phyloP scores from a whole-genome alignment of 176 grass and related monocot genomes.

The Carex kokanica region DNA sequence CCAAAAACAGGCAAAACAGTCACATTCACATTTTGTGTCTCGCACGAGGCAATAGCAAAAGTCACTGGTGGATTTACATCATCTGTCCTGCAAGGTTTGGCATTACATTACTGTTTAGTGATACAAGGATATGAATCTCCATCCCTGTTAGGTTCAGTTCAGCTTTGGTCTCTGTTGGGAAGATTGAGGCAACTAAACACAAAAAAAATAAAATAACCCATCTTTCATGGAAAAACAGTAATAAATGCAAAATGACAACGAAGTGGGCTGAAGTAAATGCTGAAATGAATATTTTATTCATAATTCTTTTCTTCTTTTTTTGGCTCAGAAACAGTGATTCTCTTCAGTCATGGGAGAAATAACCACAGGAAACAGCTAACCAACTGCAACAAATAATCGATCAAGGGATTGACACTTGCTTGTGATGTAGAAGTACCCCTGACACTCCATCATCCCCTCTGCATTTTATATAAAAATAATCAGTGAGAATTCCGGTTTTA shows the following conservation, averaged over 20 bases:
- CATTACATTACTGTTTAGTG: constrained; percentile 13
- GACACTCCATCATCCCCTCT: constrained; percentile 90
- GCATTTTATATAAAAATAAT: constrained; percentile 29
- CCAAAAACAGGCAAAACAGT: constrained; percentile 81
- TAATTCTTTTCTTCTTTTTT: not conserved
- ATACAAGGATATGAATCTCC: not conserved
- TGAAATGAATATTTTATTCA: not conserved
- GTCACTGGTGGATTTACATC: constrained; percentile 88
- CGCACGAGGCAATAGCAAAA: constrained; percentile 84
- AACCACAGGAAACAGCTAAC: constrained; percentile 25
- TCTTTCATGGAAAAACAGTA: not conserved
- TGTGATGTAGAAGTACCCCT: constrained; percentile 96
- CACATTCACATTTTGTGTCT: constrained; percentile 91
- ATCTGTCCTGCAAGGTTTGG: constrained; percentile 53
- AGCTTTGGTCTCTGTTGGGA: not conserved
- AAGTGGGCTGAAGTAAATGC: not conserved
- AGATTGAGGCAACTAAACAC: not conserved
- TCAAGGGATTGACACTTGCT: constrained; percentile 40
- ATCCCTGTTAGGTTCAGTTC: constrained; percentile 16
- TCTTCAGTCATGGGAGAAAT: not conserved
- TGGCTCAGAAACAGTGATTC: not conserved
- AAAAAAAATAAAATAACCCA: constrained; percentile 40
- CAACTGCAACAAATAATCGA: constrained; percentile 19
- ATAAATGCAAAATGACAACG: not conserved
- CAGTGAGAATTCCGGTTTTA: constrained; percentile 29